Evolutionary conservation across 495 filamentous ascomycete genomes (phyloP).

Genomic region (Pseudomonodictys pantanalensis): DNA sequence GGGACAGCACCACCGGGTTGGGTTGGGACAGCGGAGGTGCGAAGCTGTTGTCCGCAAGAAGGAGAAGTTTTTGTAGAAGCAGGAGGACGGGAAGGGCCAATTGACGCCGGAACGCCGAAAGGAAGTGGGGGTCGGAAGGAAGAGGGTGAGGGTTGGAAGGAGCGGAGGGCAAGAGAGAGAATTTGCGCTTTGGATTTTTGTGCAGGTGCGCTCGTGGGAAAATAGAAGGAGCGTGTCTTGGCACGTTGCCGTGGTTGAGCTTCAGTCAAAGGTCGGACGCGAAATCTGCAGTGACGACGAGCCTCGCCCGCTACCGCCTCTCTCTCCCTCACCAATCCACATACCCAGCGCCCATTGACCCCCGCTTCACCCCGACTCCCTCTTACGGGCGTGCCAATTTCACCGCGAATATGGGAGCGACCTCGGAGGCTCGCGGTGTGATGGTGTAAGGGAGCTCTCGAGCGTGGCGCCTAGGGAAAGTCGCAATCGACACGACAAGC

Average conservation of each 20-base stretch:
- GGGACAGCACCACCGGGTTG: background rate
- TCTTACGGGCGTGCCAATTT: too few species aligned
- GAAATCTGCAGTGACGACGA: background rate
- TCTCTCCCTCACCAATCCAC: background rate
- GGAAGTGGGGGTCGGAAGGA: conserved; percentile 1
- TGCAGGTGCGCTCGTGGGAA: background rate
- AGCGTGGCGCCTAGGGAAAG: too few species aligned
- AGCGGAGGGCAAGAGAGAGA: background rate
- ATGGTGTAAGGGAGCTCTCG: too few species aligned
- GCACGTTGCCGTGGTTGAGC: background rate
- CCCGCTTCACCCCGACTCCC: too few species aligned
- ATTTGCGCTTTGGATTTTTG: background rate
- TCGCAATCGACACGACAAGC: too few species aligned
- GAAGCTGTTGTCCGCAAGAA: background rate
- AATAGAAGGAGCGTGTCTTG: background rate
- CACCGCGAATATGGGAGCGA: too few species aligned
- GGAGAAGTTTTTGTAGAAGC: background rate
- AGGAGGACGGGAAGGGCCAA: background rate
- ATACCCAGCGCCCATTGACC: too few species aligned
- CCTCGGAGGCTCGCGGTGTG: too few species aligned
- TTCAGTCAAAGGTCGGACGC: background rate
- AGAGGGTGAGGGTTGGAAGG: background rate
- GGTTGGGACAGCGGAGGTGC: background rate
- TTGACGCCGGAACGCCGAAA: background rate
- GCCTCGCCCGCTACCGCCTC: background rate